Evolutionary conservation across 2,329 filamentous ascomycete species (phyloP).

Genomic region (Metarhizium rileyi): DNA sequence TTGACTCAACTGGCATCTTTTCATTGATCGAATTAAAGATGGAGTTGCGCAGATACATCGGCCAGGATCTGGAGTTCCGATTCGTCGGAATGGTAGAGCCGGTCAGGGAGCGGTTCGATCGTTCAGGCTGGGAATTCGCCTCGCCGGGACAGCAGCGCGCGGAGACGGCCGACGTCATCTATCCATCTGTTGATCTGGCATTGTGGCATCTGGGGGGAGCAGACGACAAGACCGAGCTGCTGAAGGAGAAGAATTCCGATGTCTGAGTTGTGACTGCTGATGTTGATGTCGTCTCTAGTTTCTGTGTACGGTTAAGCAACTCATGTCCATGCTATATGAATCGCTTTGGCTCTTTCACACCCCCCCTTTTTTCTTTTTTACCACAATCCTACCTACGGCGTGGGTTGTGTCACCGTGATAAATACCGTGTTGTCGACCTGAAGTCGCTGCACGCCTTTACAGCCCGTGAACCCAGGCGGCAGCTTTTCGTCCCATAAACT

Average conservation of each 20-base stretch:
- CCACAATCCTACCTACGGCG: no score
- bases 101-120: slow-evolving; percentile 27
- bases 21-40: slow-evolving; percentile 37
- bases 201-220: slow-evolving; percentile 8
- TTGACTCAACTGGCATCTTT: slow-evolving; percentile 42
- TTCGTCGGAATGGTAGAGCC: slow-evolving; percentile 38
- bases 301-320: background rate
- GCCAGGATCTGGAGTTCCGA: slow-evolving; percentile 33
- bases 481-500: no score
- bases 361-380: no score
- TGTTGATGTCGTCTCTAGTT: background rate
- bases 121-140: slow-evolving; percentile 27
- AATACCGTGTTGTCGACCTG: no score
- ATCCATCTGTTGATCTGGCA: slow-evolving; percentile 12
- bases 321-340: background rate
- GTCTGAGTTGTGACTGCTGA: no score
- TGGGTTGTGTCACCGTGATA: no score
- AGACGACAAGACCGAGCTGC: slow-evolving; percentile 8
- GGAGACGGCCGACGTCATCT: slow-evolving; percentile 11
- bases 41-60: slow-evolving; percentile 40
- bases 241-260: slow-evolving; percentile 12
- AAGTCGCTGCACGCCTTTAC: no score
- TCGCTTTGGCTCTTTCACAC: background rate
- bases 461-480: no score
- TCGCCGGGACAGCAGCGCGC: slow-evolving; percentile 18